Base-by-base conservation (phyloP, 768 basidiomycete genomes). In the Tylopilus subfusipes region DNA sequence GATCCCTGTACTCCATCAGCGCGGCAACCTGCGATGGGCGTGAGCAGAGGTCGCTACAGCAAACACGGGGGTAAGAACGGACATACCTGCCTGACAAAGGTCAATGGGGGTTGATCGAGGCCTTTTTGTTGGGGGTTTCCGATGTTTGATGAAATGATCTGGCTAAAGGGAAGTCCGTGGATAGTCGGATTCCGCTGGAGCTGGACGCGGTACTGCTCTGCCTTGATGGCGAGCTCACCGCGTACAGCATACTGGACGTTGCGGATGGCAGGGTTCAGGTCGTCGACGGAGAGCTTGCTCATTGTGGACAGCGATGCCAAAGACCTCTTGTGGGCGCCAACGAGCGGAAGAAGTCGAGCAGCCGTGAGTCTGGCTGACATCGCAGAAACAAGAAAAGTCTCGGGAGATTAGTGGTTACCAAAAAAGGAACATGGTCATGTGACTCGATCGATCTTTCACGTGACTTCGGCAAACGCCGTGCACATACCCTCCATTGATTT, bases 91-190 rank as follows among this genome's bases (percentile, higher is more conserved):
- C 96, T 79, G 55, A 84, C 81, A 69, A 92, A 98, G 5, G 96
- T 97, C 56, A 98, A 82, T 2, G 95, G 92, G 6, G 86, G 82
- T 68, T 99, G 96, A 72, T 98, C 86, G 50, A 99, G 79, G 0
- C 94, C 94, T 62, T 85, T 87, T 73, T 98, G 95, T 73, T 99
- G 96, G 0, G 97, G 96, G 67, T 99, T 98, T 11, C 96, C 96
- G 56, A 99, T 99, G 75, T 98, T 99, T 57, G 93, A 92, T 27
- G 84, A 88, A 70, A 97, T 96, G 72, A 98, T 79, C 62, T 83
- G 82, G 68, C 84, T 81, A 72, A 98, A 99, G 16, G 93, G 93
- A 16, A 98, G 79, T 19, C 75, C 76, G 59, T 81, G 73, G 53
- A 76, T 14, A 3, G 30, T 38, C 16, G 64, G 67, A 22, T 75